Conservation (phyloP, 2,329 filamentous ascomycete species). For the Nakataea oryzae region DNA sequence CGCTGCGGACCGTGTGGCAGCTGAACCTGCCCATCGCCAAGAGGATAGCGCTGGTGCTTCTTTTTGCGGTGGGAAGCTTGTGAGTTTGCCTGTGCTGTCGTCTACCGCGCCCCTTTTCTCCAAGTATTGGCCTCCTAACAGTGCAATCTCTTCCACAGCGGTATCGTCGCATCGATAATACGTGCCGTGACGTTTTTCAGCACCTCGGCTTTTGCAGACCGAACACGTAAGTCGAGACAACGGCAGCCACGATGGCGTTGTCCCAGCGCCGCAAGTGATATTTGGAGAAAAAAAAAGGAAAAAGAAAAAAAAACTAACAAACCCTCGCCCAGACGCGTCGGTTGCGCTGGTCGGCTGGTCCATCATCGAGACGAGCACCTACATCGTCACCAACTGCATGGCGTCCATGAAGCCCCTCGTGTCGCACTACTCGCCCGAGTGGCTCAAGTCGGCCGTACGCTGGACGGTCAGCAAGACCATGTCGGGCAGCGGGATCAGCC, state of each 20-base stretch:
- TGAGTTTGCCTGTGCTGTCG: not conserved
- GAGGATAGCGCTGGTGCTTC: constrained; percentile 13
- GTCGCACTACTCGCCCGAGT: constrained; percentile 8
- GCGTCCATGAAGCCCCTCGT: constrained; percentile 12
- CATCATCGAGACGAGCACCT: constrained; percentile 14
- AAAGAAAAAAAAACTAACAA: too few species aligned
- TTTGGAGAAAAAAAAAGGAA: too few species aligned
- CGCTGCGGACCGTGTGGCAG: constrained; percentile 16
- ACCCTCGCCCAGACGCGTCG: constrained; percentile 7
- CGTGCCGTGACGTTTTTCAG: constrained; percentile 11
- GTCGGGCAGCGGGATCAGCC: not conserved
- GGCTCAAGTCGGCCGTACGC: constrained; percentile 7
- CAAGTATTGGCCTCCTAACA: not conserved
- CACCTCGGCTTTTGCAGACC: constrained; percentile 10
- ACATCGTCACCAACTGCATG: constrained; percentile 16
- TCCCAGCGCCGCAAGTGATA: too few species aligned
- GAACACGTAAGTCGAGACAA: constrained; percentile 11
- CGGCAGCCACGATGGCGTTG: too few species aligned
- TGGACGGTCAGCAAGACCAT: not conserved
- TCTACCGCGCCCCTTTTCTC: not conserved
- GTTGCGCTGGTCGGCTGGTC: constrained; percentile 14
- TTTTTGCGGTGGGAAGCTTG: constrained; percentile 13
- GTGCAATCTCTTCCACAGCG: constrained; percentile 7
- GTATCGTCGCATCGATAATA: constrained; percentile 13
- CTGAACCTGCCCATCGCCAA: constrained; percentile 15